A percentile compares a stretch with the other conserved stretches of the same genome.
phyloP scores from a whole-genome alignment of 352 stramenopile species.

The Globisporangium recalcitrans region DNA sequence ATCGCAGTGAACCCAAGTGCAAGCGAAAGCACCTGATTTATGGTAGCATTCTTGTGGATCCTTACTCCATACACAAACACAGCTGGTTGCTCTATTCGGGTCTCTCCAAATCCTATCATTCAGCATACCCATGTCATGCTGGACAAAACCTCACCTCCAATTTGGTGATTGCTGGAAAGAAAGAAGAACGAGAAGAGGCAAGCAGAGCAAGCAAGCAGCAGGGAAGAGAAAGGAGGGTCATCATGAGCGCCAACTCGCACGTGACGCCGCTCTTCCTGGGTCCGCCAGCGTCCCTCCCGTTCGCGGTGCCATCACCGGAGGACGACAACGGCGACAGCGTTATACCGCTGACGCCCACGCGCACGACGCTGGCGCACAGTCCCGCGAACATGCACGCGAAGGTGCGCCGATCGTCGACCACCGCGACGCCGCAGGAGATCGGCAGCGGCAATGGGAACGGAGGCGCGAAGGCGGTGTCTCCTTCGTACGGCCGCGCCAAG shows the following conservation, averaged over 20 bases:
- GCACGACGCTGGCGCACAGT: not conserved
- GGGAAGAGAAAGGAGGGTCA: not conserved
- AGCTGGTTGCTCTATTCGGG: not conserved
- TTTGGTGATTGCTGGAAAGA: not conserved
- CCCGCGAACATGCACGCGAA: not conserved
- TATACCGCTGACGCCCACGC: constrained; percentile 1
- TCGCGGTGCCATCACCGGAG: constrained; percentile 7
- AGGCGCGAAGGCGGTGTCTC: not conserved
- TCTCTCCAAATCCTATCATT: not conserved
- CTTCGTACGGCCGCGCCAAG: constrained; percentile 9
- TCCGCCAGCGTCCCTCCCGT: constrained; percentile 11
- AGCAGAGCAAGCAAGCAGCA: not conserved
- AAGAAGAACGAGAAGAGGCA: not conserved
- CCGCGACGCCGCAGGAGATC: not conserved
- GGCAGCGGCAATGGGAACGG: not conserved
- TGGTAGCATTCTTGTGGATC: too few species aligned
- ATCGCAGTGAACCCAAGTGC: not conserved
- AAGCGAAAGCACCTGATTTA: not conserved
- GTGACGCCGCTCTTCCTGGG: not conserved
- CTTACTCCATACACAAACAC: too few species aligned
- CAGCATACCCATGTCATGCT: not conserved
- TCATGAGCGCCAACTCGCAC: constrained; percentile 5
- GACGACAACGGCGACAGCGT: not conserved
- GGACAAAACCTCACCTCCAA: constrained; percentile 1
- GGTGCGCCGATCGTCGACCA: not conserved